Evolutionary conservation across 805 yeast genomes (phyloP).

Genomic region (Metschnikowia peoriensis): DNA sequence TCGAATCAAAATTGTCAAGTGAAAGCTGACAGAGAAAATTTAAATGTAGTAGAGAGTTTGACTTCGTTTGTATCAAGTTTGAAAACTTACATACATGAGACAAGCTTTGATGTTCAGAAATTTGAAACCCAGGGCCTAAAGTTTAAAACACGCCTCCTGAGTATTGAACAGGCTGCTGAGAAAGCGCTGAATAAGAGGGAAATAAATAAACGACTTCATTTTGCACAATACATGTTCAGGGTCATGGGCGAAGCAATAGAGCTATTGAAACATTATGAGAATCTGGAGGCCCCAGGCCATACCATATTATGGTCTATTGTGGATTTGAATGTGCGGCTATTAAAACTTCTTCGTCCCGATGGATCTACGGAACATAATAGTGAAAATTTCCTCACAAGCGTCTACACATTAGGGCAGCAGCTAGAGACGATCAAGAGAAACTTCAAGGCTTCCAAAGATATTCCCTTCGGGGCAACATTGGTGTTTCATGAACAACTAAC

Average conservation of each 20-base stretch:
- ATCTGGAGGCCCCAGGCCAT: background rate
- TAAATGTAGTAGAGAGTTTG: background rate
- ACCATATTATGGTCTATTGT: slow-evolving; percentile 1
- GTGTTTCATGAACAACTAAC: too few species aligned
- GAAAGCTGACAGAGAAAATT: too few species aligned
- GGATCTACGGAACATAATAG: background rate
- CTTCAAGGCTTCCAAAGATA: too few species aligned
- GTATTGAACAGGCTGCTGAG: background rate
- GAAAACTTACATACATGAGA: background rate
- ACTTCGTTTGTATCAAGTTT: background rate
- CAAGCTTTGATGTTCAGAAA: background rate
- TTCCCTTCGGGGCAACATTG: too few species aligned
- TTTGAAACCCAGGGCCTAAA: background rate
- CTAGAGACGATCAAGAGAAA: too few species aligned
- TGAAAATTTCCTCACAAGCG: background rate
- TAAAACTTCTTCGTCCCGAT: background rate
- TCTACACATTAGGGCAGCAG: background rate
- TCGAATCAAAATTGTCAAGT: too few species aligned
- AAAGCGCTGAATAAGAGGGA: too few species aligned
- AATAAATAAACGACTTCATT: too few species aligned
- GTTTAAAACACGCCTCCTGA: background rate
- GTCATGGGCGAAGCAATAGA: background rate
- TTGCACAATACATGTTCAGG: background rate
- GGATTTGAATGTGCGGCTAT: slow-evolving; percentile 1
- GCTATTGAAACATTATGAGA: background rate